Percentiles rank a stretch among this genome's conserved stretches.
Conservation (phyloP, 495 filamentous ascomycete genomes). For the Penicillium taxi region DNA sequence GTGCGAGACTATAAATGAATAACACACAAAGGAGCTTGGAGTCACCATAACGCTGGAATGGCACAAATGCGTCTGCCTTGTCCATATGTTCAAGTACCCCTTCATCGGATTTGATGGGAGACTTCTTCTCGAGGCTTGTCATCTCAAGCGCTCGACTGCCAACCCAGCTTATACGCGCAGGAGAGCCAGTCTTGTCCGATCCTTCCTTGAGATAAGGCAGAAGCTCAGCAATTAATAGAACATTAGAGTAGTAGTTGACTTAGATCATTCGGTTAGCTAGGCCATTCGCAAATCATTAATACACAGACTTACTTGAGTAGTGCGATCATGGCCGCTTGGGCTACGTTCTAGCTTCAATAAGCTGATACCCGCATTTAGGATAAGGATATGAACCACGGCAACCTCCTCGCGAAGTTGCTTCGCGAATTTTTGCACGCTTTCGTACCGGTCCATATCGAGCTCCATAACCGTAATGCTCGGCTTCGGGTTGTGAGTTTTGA, state of each 20-base stretch:
- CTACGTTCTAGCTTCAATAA: conserved; percentile 13
- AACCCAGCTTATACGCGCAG: conserved; percentile 25
- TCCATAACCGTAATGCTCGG: conserved; percentile 14
- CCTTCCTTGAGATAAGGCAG: conserved; percentile 23
- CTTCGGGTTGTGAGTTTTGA: conserved; percentile 9
- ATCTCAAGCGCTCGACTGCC: conserved; percentile 19
- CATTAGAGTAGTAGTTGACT: conserved; percentile 31
- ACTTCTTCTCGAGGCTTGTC: conserved; percentile 11
- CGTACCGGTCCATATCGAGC: conserved; percentile 19
- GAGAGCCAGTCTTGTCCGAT: conserved; percentile 10
- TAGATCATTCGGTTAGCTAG: no score
- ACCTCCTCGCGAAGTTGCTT: conserved; percentile 13
- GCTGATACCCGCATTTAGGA: conserved; percentile 29
- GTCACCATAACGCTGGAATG: conserved; percentile 19
- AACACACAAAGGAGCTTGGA: conserved; percentile 23
- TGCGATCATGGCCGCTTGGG: conserved; percentile 23
- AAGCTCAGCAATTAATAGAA: conserved; percentile 22
- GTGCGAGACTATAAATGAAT: conserved; percentile 24
- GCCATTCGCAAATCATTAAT: conserved; percentile 25
- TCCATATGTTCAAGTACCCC: conserved; percentile 23
- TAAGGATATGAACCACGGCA: conserved; percentile 17
- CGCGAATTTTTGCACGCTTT: conserved; percentile 18
- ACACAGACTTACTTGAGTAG: conserved; percentile 26
- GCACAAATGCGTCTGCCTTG: conserved; percentile 10
- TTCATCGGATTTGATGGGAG: conserved; percentile 5